These are phyloP conservation scores for Tremellales sp. DNA, from an alignment of 1,284 basidiomycete genomes.

Conservation along the genomic window DNA sequence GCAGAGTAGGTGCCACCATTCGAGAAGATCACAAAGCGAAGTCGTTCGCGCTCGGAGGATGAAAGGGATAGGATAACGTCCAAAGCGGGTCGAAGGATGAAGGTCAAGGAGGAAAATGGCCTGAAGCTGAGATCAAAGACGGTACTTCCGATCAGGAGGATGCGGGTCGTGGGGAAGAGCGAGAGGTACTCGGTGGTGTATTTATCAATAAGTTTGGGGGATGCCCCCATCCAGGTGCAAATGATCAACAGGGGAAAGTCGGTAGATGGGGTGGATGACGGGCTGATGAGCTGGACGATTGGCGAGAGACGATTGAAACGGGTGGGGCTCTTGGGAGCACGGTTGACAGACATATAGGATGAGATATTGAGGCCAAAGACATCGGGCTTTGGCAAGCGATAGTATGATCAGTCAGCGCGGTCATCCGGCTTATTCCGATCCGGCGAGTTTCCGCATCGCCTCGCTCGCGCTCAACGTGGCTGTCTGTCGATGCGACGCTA, in stretches of 20 bases:
- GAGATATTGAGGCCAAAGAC: no score
- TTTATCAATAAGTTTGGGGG: conserved; percentile 3
- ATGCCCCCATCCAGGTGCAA: conserved; percentile 5
- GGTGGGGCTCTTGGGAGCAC: background rate
- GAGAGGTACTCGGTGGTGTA: conserved; percentile 3
- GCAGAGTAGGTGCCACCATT: conserved; percentile 1
- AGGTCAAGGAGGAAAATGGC: background rate
- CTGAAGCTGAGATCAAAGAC: background rate
- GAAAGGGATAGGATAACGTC: background rate
- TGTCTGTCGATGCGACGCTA: no score
- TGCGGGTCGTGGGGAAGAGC: background rate
- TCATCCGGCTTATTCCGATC: no score
- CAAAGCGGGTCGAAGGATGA: background rate
- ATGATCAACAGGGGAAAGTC: conserved; percentile 1
- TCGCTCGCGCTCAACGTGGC: no score
- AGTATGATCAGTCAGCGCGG: no score
- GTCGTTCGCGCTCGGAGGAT: background rate
- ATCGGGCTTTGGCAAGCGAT: no score
- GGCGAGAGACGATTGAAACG: conserved; percentile 1
- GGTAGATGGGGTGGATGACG: background rate
- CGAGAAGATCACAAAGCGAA: conserved; percentile 1
- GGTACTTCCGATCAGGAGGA: conserved; percentile 2
- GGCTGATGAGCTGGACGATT: background rate
- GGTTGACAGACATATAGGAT: no score
- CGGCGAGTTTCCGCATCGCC: no score